Base-by-base conservation (phyloP, 2,329 filamentous ascomycete species). In the Nakataea oryzae region DNA sequence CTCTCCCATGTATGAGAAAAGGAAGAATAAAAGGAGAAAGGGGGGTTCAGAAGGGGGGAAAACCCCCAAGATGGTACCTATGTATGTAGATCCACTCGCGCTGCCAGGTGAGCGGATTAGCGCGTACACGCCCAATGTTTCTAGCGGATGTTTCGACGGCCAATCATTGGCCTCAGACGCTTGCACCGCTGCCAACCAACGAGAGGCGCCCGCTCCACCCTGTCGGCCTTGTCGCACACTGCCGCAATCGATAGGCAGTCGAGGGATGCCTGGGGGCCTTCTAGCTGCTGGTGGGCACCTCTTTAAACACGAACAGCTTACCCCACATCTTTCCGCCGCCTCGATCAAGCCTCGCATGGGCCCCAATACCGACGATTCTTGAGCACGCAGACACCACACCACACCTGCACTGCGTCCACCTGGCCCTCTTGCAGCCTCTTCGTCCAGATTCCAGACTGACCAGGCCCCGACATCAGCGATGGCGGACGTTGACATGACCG, bases 401-500 rank as follows among this genome's bases (percentile, higher is more conserved):
- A 13, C 41, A n/a, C 17, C n/a, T n/a, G n/a, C n/a, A n/a, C n/a
- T n/a, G n/a, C n/a, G n/a, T n/a, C n/a, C n/a, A n/a, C n/a, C n/a
- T n/a, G n/a, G 41, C 7, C 24, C 41, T 50, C 41, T n/a, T 8
- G 41, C 41, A 6, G 41, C 41, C 4, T 11, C 41, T 50, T n/a
- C 13, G 41, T n/a, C 14, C 57, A 13, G 41, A 26, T 34, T 58
- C n/a, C 24, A 24, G 57, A 58, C 17, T 17, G 57, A n/a, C 54
- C 62, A 61, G 55, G 24, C 27, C 54, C 32, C 58, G 30, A 34
- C 24, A 17, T 30, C 57, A 67, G 74, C 64, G 66, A 97, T 97
- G 95, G 90, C 93, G 63, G 95, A 99, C 77, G 88, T 97, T 60
- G 92, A 97, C 71, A 97, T 97, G 95, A 89, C 90, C 62, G 95